Base-by-base conservation (phyloP, 2,329 filamentous ascomycete genomes). In the Trichoderma arundinaceum region DNA sequence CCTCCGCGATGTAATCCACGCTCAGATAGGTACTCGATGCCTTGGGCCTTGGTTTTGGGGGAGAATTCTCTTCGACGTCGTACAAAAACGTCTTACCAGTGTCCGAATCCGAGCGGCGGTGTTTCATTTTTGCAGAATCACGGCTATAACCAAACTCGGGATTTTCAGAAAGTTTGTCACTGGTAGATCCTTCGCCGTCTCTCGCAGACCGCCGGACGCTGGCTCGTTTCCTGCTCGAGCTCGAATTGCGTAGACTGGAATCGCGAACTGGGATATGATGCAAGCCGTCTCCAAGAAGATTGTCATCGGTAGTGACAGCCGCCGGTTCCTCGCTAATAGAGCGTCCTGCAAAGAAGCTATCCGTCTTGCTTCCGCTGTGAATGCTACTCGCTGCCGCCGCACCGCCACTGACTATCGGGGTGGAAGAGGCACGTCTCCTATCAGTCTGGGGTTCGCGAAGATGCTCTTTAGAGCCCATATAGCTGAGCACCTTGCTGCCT, bases 381-480 rank as follows among this genome's bases (percentile, higher is more conserved):
- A 76, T 79, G 51, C 77, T 77, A 56, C 77, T 79, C 28, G 67
- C 46, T 32, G 56, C 76, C 17, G 41, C 49, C 43, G 78, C 71
- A 54, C 79, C 78, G 67, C 79, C 70, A 69, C 78, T 83, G 19
- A 65, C 68, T n/a, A 71, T 70, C 0, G 71, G 68, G 3, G 71
- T 71, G 4, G 72, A 71, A 0, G 71, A 72, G n/a, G 78, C 72
- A 46, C 87, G 82, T 71, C 86, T 89, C 70, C 84, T 84, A 68
- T 90, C 88, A 4, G 78, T 78, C 68, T 90, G 88, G 69, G 83
- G 87, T 59, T 88, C 86, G 52, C 85, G 83, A 52, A 92, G 77
- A 35, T 83, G 82, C 74, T 92, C 90, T 73, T 86, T 89, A 52
- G 90, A 92, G 77, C 84, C 88, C 88, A 90, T 91, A 72, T 91